Base-by-base conservation (phyloP, 371 early-diverging fungal genomes). In the Circinella minor region DNA sequence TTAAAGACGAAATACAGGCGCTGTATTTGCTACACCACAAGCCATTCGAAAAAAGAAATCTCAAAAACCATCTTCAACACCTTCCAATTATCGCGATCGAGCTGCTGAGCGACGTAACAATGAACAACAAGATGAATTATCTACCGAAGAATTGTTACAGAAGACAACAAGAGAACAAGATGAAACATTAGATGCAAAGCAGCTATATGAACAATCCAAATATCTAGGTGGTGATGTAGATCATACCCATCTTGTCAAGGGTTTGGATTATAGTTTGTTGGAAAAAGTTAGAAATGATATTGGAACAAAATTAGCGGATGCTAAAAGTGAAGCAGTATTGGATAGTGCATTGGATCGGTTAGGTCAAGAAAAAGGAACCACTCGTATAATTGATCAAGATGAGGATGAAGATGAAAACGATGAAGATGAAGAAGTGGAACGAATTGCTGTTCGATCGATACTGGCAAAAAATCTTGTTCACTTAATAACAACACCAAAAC, bases 231-330 rank as follows among this genome's bases (percentile, higher is more conserved):
- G 97, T 38, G 95, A 95, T 79, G 77, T 85, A 3, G 82, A 89
- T 36, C 95, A 93, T 71, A 96, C 97, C 3, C 97, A 96, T 82
- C 78, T 96, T 64, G 97, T 97, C 57, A 95, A 95, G 67, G 97
- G 97, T 15, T 81, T 97, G 14, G 97, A 96, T 75, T 95, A 81
- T 78, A 87, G 93, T 1, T 82, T 97, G 17, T 75, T 96, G 43
- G 79, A 85, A 55, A 90, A 91, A 76, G 85, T 90, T 5, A 85
- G 94, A 18, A 75, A 75, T 48, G 82, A 84, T 37, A 27, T 65
- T 34, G 38, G 34, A 20, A n/a, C 10, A 13, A 65, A 65, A 38
- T 18, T 48, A 7, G 57, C 61, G 75, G 13, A 39, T 36, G 46
- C 66, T 36, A 2, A 71, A 68, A 20, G 66, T 70, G 38, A 57